Percentiles rank a stretch among this genome's conserved stretches.
phyloP scores from a whole-genome alignment of 164 flowering plant species.

The Macadamia integrifolia region DNA sequence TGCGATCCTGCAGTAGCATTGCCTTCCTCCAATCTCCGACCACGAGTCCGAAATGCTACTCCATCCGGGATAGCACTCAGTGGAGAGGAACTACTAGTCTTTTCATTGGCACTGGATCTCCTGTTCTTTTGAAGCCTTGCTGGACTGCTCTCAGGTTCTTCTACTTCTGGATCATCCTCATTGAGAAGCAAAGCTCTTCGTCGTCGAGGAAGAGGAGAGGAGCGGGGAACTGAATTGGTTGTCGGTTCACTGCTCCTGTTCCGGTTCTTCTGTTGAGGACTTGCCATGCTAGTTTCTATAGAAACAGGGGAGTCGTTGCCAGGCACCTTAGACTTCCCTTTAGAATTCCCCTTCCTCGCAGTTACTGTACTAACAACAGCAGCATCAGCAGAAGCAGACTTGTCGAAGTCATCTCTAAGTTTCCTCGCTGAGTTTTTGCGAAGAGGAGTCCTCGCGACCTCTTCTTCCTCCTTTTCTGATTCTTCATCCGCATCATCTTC shows the following conservation, averaged over 20 bases:
- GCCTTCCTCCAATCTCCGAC: conserved; percentile 5
- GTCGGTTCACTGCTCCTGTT: no score
- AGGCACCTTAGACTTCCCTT: background rate
- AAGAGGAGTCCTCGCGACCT: background rate
- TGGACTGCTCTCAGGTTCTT: no score
- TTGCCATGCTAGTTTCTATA: background rate
- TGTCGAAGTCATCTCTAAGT: conserved; percentile 39
- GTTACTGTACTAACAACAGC: background rate
- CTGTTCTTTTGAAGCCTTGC: background rate
- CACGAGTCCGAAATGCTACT: conserved; percentile 17
- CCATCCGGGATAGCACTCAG: background rate
- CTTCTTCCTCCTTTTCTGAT: conserved; percentile 2
- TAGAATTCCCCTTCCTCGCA: background rate
- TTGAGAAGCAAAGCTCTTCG: no score
- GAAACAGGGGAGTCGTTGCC: background rate
- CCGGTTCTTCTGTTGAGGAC: conserved; percentile 2
- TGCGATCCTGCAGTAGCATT: no score
- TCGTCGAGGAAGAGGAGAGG: no score
- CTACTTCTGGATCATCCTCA: no score
- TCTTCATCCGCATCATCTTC: conserved; percentile 8
- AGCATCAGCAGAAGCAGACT: conserved; percentile 21
- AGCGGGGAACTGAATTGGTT: no score
- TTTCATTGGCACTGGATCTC: background rate
- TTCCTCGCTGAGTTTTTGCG: conserved; percentile 34
- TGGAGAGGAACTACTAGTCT: background rate